Evolutionary conservation across 306 rosid species (phyloP).

Genomic region (Echinosophora koreensis): DNA sequence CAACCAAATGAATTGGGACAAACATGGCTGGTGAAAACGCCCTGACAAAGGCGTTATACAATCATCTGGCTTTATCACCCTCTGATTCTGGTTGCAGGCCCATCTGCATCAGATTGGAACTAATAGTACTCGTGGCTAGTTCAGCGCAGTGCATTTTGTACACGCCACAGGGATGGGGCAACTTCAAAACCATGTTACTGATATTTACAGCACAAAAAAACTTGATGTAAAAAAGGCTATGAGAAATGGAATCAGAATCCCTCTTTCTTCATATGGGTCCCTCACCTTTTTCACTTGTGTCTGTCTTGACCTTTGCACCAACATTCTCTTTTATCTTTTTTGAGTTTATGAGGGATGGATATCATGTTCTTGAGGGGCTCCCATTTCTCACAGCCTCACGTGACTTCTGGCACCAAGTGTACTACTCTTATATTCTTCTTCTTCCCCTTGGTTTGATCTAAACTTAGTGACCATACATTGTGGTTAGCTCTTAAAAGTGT

Average conservation of each 20-base stretch:
- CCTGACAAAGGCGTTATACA: slow-evolving; percentile 38
- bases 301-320: slow-evolving; percentile 51
- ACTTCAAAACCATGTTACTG: slow-evolving; percentile 30
- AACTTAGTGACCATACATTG: background rate
- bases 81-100: background rate
- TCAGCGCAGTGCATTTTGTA: slow-evolving; percentile 30
- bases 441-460: slow-evolving; percentile 17
- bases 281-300: slow-evolving; percentile 44
- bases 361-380: background rate
- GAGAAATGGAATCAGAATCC: slow-evolving; percentile 62
- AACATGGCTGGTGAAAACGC: slow-evolving; percentile 32
- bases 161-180: slow-evolving; percentile 51
- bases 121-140: slow-evolving; percentile 11
- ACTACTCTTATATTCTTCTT: slow-evolving; percentile 40
- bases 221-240: slow-evolving; percentile 37
- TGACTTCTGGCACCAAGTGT: slow-evolving; percentile 36
- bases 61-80: slow-evolving; percentile 34
- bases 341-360: slow-evolving; percentile 4
- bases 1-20: background rate
- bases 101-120: slow-evolving; percentile 43
- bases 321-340: slow-evolving; percentile 57
- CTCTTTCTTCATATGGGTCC: slow-evolving; percentile 46
- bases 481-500: background rate
- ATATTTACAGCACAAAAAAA: slow-evolving; percentile 46
- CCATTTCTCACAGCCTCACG: slow-evolving; percentile 33